Percentiles rank a stretch among this genome's conserved stretches.
These are phyloP conservation scores for Pseudogymnoascus sp. DNA, from an alignment of 2,329 filamentous ascomycete species.

Conservation along the genomic window DNA sequence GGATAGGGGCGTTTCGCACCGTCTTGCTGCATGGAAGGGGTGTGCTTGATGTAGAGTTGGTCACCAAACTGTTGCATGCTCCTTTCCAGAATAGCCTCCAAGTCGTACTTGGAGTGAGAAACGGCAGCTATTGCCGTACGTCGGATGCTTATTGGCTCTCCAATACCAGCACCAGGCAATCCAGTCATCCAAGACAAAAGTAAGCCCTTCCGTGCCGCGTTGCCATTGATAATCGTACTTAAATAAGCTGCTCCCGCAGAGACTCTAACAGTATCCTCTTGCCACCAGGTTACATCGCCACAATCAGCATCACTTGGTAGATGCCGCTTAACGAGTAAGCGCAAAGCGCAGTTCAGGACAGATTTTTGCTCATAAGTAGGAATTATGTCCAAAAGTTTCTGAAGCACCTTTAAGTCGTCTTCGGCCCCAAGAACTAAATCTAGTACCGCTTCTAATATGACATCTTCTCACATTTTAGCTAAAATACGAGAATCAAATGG, in stretches of 20 bases:
- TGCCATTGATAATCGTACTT: constrained; percentile 37
- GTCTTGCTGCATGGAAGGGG: constrained; percentile 80
- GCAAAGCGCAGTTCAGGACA: constrained; percentile 20
- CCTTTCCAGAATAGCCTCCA: constrained; percentile 55
- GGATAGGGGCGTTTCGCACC: constrained; percentile 38
- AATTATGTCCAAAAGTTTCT: constrained; percentile 20
- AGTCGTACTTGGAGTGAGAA: constrained; percentile 39
- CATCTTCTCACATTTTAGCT: background rate
- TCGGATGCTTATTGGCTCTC: constrained; percentile 55
- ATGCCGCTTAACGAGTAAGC: constrained; percentile 22
- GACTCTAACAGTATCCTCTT: constrained; percentile 31
- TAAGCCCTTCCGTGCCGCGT: constrained; percentile 41
- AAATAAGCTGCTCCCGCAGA: constrained; percentile 52
- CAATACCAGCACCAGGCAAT: constrained; percentile 55
- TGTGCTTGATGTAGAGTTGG: constrained; percentile 76
- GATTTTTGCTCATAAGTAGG: constrained; percentile 25
- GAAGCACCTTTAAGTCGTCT: constrained; percentile 17
- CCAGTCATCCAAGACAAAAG: constrained; percentile 57
- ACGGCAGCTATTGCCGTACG: constrained; percentile 55
- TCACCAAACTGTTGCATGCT: constrained; percentile 71
- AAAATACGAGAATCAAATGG: background rate
- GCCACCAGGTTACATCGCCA: constrained; percentile 26
- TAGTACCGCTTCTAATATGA: background rate
- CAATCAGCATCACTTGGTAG: constrained; percentile 20
- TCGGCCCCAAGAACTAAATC: background rate